Evolutionary conservation across 2,329 filamentous ascomycete genomes (phyloP).

Genomic region (Hawksworthiomyces lignivorus): DNA sequence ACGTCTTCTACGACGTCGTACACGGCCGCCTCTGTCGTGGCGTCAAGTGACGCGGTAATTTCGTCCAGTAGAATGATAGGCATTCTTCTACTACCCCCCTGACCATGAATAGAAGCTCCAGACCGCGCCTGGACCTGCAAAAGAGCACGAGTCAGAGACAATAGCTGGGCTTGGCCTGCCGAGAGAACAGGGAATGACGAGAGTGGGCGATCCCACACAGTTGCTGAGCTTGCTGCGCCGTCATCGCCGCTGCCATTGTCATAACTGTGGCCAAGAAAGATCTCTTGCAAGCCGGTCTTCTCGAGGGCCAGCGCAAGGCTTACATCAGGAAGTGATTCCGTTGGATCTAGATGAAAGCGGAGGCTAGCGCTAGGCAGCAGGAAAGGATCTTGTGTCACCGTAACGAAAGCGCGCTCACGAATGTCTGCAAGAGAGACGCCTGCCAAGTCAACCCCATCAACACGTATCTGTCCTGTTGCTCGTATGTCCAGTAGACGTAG

Average conservation of each 20-base stretch:
- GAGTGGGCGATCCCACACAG: slow-evolving; percentile 5
- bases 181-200: slow-evolving; percentile 10
- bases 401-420: slow-evolving; percentile 32
- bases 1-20: slow-evolving; percentile 10
- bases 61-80: slow-evolving; percentile 14
- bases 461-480: slow-evolving; percentile 31
- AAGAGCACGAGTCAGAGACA: slow-evolving; percentile 11
- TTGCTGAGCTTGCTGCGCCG: not conserved
- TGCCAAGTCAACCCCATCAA: slow-evolving; percentile 41
- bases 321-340: slow-evolving; percentile 1
- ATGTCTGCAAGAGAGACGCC: slow-evolving; percentile 33
- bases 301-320: slow-evolving; percentile 4
- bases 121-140: slow-evolving; percentile 5
- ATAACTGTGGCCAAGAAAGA: not conserved
- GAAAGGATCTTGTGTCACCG: slow-evolving; percentile 25
- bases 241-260: not conserved
- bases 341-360: slow-evolving; percentile 13
- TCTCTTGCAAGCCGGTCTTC: slow-evolving; percentile 3
- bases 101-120: no score
- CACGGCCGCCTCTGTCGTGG: slow-evolving; percentile 9
- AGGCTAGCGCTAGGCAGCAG: slow-evolving; percentile 10
- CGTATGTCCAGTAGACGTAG: slow-evolving; percentile 40
- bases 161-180: slow-evolving; percentile 13
- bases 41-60: slow-evolving; percentile 13
- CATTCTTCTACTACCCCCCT: not conserved